Percentiles rank a stretch among this genome's conserved stretches.
phyloP scores from a whole-genome alignment of 2,329 filamentous ascomycete species.

The Beauveria sp. region DNA sequence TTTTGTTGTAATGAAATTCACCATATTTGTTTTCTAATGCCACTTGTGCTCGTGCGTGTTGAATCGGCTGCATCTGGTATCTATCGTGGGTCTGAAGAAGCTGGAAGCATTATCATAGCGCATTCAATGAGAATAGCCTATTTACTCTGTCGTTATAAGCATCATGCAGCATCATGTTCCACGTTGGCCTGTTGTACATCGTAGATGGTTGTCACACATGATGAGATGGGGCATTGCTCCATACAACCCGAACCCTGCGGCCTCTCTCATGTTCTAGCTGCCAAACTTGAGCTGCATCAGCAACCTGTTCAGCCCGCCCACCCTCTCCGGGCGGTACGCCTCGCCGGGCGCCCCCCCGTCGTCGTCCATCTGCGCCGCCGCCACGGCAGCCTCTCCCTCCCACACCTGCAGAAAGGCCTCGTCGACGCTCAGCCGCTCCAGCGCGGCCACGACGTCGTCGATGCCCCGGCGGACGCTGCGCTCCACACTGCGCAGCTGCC shows the following conservation, averaged over 20 bases:
- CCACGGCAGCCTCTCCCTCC: conserved; percentile 24
- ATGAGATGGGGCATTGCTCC: neutral
- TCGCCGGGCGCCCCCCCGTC: conserved; percentile 27
- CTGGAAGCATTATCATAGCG: neutral
- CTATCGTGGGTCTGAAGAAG: neutral
- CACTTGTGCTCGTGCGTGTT: neutral
- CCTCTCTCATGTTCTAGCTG: conserved; percentile 15
- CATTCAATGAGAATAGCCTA: neutral
- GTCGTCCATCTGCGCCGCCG: conserved; percentile 33
- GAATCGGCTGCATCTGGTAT: neutral
- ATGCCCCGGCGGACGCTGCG: conserved; percentile 59
- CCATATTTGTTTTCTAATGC: neutral
- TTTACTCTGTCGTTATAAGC: neutral
- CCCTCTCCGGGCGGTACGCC: conserved; percentile 60
- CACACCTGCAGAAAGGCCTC: conserved; percentile 36
- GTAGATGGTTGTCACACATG: neutral
- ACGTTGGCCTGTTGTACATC: neutral
- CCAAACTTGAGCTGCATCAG: conserved; percentile 85
- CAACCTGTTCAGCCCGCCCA: conserved; percentile 74
- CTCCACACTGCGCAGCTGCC: conserved; percentile 57
- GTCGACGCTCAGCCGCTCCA: conserved; percentile 39
- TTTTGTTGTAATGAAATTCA: conserved; percentile 9
- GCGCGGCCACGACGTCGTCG: conserved; percentile 54
- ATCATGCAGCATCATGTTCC: neutral
- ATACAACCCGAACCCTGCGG: neutral